Conservation (phyloP, 805 yeast genomes). For the Kluyveromyces aestuarii region DNA sequence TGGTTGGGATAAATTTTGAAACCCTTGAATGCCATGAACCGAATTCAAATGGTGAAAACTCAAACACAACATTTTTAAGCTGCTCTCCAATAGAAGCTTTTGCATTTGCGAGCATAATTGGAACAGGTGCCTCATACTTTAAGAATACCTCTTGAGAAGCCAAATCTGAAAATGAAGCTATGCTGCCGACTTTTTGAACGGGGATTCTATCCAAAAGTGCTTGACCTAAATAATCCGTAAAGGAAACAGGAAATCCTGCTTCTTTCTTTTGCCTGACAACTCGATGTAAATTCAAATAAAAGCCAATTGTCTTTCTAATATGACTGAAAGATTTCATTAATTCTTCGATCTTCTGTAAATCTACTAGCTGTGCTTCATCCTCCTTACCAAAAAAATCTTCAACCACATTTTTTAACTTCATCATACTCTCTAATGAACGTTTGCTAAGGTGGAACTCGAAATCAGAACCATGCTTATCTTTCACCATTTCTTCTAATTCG, state of each 20-base stretch:
- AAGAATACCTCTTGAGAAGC: conserved; percentile 33
- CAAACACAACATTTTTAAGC: conserved; percentile 33
- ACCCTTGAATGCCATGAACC: conserved; percentile 54
- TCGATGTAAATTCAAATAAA: conserved; percentile 44
- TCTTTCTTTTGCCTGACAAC: conserved; percentile 44
- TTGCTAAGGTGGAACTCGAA: conserved; percentile 3
- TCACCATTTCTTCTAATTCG: not conserved
- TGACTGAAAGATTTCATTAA: conserved; percentile 19
- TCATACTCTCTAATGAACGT: conserved; percentile 9
- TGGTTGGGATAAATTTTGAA: conserved; percentile 39
- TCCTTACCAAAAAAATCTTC: conserved; percentile 8
- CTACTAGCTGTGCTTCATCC: conserved; percentile 14
- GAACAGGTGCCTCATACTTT: conserved; percentile 35
- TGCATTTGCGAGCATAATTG: conserved; percentile 38
- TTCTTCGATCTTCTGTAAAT: conserved; percentile 4
- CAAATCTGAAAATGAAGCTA: conserved; percentile 30
- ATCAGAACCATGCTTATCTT: not conserved
- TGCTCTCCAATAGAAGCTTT: conserved; percentile 34
- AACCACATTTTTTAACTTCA: conserved; percentile 9
- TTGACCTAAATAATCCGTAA: conserved; percentile 64
- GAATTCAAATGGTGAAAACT: conserved; percentile 57
- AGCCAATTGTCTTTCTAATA: conserved; percentile 31
- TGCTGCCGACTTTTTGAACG: conserved; percentile 3
- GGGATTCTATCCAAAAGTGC: conserved; percentile 38
- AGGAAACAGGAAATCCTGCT: conserved; percentile 45